Evolutionary conservation across 371 early-diverging fungal species (phyloP), one percentile per base, ranked within the genome.

Genomic region (Rhizomucor pusillus): DNA sequence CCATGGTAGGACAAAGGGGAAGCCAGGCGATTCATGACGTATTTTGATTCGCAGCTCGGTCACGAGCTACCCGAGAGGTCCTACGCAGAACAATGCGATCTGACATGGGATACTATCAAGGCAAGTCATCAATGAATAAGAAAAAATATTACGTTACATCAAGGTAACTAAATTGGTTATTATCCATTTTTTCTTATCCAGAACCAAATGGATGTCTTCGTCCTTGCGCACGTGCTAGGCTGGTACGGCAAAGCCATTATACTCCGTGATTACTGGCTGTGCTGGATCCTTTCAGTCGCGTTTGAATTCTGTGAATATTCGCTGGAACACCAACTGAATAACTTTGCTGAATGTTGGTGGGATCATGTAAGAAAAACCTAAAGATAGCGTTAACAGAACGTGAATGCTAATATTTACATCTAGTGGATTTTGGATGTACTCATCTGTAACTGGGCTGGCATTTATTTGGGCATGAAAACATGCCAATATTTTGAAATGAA

Each of bases 321-420:
- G 47, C 77, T 98, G 45, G 82, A 90, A 60, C 96, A 97, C 71
- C 97, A 97, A 67, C 79, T 97, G 64, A 90, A 94, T 53, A 98
- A 98, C 71, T 98, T 98, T 79, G 91, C 92, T 35, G 98, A 98
- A 77, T 98, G 98, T 71, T 98, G 97, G 97, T 98, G 97, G 97
- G 97, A 98, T 79, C 97, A 98, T 71, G 92, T 90, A 84, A 62
- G 89, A 63, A 35, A 23, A 37, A 19, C 23, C 11, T 35, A 44
- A 11, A 7, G 49, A 29, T 10, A 45, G 14, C 24, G 36, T 34
- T 43, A 24, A 18, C 29, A 40, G 22, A 19, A 19, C 47, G 50
- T 41, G 23, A 18, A 50, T 9, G 18, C 20, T 43, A 12, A 43
- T 53, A 13, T 12, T 10, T 43, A 4, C 43, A 51, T 44, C n/a